These are phyloP conservation scores for Decorospora gaudefroyi DNA, from an alignment of 2,329 filamentous ascomycete genomes.

Conservation along the genomic window DNA sequence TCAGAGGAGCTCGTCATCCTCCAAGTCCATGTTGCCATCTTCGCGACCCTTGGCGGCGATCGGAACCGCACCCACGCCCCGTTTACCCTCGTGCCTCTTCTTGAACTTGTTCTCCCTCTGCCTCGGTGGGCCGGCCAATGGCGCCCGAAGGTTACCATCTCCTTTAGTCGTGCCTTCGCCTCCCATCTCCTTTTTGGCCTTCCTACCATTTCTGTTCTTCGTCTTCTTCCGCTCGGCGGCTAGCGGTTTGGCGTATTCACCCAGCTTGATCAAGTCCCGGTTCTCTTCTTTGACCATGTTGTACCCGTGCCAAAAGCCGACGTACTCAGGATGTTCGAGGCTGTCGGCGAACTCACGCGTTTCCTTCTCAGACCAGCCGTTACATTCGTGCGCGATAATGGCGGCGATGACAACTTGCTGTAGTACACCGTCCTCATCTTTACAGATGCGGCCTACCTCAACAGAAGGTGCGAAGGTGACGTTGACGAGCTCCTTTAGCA, in stretches of 20 bases:
- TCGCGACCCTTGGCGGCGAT: too few relatives aligned
- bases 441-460: constrained; percentile 2
- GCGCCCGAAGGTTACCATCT: neutral
- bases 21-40: too few relatives aligned
- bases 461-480: neutral
- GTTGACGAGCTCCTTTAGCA: constrained; percentile 1
- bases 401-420: constrained; percentile 8
- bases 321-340: constrained; percentile 2
- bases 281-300: constrained; percentile 2
- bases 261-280: neutral
- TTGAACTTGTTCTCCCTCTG: too few relatives aligned
- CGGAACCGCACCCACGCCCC: too few relatives aligned
- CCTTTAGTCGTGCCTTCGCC: neutral
- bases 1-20: too few relatives aligned
- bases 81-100: too few relatives aligned
- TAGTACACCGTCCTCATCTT: constrained; percentile 6
- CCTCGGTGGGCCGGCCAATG: too few relatives aligned
- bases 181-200: neutral
- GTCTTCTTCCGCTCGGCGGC: neutral
- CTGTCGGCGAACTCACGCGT: neutral
- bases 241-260: neutral
- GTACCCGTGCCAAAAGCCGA: constrained; percentile 4
- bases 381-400: neutral
- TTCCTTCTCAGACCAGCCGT: neutral
- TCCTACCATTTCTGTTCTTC: neutral